Conservation (phyloP, 768 basidiomycete genomes). For the Mycena galericulata region DNA sequence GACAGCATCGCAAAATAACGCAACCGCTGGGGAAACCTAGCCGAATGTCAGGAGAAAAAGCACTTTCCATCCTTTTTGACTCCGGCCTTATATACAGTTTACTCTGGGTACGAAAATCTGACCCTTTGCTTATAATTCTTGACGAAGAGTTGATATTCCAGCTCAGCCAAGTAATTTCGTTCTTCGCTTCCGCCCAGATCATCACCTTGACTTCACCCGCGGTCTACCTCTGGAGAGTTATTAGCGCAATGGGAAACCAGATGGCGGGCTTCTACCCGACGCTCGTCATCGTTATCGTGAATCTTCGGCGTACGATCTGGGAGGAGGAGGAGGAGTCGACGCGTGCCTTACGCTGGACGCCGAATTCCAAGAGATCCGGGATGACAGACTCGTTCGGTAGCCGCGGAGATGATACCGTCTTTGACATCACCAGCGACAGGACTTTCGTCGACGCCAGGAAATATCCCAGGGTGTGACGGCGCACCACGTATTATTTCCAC, state of each 20-base stretch:
- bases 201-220: slow-evolving; percentile 24
- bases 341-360: slow-evolving; percentile 16
- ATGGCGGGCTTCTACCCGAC: slow-evolving; percentile 21
- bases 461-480: slow-evolving; percentile 11
- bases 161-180: slow-evolving; percentile 23
- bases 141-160: slow-evolving; percentile 22
- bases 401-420: slow-evolving; percentile 10
- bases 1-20: slow-evolving; percentile 20
- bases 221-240: slow-evolving; percentile 23
- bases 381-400: slow-evolving; percentile 19
- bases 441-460: slow-evolving; percentile 14
- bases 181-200: slow-evolving; percentile 17
- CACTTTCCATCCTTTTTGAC: slow-evolving; percentile 24
- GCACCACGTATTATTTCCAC: slow-evolving; percentile 19
- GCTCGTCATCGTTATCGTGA: slow-evolving; percentile 22
- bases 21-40: slow-evolving; percentile 17
- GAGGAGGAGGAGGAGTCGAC: slow-evolving; percentile 13
- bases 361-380: slow-evolving; percentile 20
- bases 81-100: slow-evolving; percentile 23
- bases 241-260: slow-evolving; percentile 22
- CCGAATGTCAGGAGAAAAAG: slow-evolving; percentile 21
- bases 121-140: slow-evolving; percentile 17
- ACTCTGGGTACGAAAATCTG: slow-evolving; percentile 19
- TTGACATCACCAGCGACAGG: slow-evolving; percentile 18
- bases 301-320: slow-evolving; percentile 23